Conservation (phyloP, 2,329 filamentous ascomycete species). For the Fonsecaea multimorphosa region DNA sequence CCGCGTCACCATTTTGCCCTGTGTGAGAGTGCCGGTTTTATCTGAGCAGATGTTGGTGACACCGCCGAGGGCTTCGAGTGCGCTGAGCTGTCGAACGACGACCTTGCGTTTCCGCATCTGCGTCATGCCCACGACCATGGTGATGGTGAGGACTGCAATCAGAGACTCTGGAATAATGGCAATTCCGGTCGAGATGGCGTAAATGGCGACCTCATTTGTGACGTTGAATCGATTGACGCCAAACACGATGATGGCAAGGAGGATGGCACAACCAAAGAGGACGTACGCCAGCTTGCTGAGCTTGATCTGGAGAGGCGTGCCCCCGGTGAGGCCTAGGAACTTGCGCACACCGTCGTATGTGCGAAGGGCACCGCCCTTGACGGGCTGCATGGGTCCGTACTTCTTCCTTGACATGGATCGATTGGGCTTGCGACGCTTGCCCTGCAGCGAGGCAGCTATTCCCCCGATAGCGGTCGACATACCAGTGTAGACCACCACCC, state of each 20-base stretch:
- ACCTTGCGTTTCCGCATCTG: slow-evolving; percentile 61
- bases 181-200: slow-evolving; percentile 63
- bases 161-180: slow-evolving; percentile 69
- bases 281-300: slow-evolving; percentile 83
- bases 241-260: slow-evolving; percentile 68
- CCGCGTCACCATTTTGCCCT: slow-evolving; percentile 68
- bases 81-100: slow-evolving; percentile 60
- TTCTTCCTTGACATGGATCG: slow-evolving; percentile 55
- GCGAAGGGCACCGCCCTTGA: slow-evolving; percentile 58
- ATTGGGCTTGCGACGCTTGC: slow-evolving; percentile 52
- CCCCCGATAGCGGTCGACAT: slow-evolving; percentile 68
- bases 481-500: slow-evolving; percentile 64
- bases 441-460: slow-evolving; percentile 64
- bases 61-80: slow-evolving; percentile 63
- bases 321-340: slow-evolving; percentile 68
- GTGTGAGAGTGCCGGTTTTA: slow-evolving; percentile 62
- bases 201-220: slow-evolving; percentile 65
- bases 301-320: slow-evolving; percentile 83
- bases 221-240: slow-evolving; percentile 64
- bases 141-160: slow-evolving; percentile 67
- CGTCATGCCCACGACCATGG: slow-evolving; percentile 63
- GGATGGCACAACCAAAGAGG: slow-evolving; percentile 73
- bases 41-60: slow-evolving; percentile 61
- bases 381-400: slow-evolving; percentile 52
- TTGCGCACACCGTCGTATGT: slow-evolving; percentile 57